A percentile compares a stretch with the other conserved stretches of the same genome.
These are phyloP conservation scores for Pythium graminicola DNA, from an alignment of 352 stramenopile genomes.

Conservation along the genomic window DNA sequence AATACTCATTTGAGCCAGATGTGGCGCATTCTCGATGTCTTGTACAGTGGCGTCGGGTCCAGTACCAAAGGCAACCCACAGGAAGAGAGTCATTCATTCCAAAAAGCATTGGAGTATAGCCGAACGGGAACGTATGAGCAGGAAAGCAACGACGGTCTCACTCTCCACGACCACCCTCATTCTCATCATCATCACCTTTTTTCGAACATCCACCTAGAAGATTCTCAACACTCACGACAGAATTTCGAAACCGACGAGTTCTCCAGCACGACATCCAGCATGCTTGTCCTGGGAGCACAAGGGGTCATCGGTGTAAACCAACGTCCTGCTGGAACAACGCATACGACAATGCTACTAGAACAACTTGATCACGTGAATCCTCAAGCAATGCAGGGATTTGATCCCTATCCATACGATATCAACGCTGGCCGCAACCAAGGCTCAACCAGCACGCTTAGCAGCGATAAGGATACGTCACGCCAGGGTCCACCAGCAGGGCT, in stretches of 20 bases:
- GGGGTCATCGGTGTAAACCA: background rate
- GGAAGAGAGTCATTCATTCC: conserved; percentile 7
- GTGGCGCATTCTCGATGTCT: conserved; percentile 80
- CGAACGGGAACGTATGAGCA: conserved; percentile 13
- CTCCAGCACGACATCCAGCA: conserved; percentile 29
- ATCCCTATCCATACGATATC: conserved; percentile 75
- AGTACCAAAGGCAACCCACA: background rate
- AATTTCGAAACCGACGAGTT: conserved; percentile 26
- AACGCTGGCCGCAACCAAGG: conserved; percentile 26
- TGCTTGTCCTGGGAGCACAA: conserved; percentile 13
- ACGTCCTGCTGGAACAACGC: conserved; percentile 29
- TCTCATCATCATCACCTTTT: background rate
- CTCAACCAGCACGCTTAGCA: conserved; percentile 7
- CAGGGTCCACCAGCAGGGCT: background rate
- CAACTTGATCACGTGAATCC: conserved; percentile 85
- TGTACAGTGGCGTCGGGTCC: conserved; percentile 37
- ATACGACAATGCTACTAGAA: conserved; percentile 71
- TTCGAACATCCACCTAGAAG: conserved; percentile 9
- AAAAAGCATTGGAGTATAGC: conserved; percentile 13
- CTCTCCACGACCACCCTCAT: conserved; percentile 13
- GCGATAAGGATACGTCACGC: conserved; percentile 21
- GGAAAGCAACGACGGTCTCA: conserved; percentile 3
- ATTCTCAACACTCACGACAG: conserved; percentile 20
- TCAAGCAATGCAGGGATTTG: conserved; percentile 81
- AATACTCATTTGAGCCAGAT: conserved; percentile 76